A percentile compares a stretch with the other conserved stretches of the same genome.
Evolutionary conservation across 2,329 filamentous ascomycete species (phyloP).

Genomic region (Aspergillus sp.): DNA sequence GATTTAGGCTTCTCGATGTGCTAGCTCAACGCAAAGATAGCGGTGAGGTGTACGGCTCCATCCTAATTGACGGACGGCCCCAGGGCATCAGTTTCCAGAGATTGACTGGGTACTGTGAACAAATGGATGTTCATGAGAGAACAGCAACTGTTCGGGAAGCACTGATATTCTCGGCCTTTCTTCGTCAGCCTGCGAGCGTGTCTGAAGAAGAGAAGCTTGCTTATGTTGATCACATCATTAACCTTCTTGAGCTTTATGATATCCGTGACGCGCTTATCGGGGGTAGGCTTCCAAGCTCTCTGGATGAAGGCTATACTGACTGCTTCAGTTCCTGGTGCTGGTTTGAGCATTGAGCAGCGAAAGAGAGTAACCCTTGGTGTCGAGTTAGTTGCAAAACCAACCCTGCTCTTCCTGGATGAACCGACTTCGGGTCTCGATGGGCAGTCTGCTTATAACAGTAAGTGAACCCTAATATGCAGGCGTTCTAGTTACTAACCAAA

Average conservation of each 20-base stretch:
- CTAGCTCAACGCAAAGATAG: constrained; percentile 66
- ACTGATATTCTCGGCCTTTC: constrained; percentile 63
- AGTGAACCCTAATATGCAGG: constrained; percentile 8
- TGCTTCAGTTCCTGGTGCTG: constrained; percentile 30
- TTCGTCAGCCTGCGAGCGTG: constrained; percentile 55
- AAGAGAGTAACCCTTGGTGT: constrained; percentile 70
- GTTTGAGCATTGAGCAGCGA: constrained; percentile 61
- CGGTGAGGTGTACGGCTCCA: constrained; percentile 61
- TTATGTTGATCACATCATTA: constrained; percentile 63
- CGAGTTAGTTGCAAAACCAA: constrained; percentile 65
- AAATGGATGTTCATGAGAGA: constrained; percentile 66
- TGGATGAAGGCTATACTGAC: constrained; percentile 49
- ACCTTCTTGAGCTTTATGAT: constrained; percentile 60
- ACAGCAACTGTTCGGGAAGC: constrained; percentile 65
- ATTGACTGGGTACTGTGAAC: constrained; percentile 66
- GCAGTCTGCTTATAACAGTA: constrained; percentile 65
- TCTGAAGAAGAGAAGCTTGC: constrained; percentile 58
- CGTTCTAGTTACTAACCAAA: no score
- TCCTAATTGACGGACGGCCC: constrained; percentile 63
- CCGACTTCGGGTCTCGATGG: constrained; percentile 67
- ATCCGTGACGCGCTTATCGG: constrained; percentile 65
- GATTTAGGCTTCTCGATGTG: constrained; percentile 62
- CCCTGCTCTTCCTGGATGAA: constrained; percentile 68
- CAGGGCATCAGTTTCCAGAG: constrained; percentile 64
- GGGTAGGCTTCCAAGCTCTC: constrained; percentile 20